Evolutionary conservation across 2,329 filamentous ascomycete genomes (phyloP), one percentile per base, ranked within the genome.

Genomic region (Pezicula neosporulosa): DNA sequence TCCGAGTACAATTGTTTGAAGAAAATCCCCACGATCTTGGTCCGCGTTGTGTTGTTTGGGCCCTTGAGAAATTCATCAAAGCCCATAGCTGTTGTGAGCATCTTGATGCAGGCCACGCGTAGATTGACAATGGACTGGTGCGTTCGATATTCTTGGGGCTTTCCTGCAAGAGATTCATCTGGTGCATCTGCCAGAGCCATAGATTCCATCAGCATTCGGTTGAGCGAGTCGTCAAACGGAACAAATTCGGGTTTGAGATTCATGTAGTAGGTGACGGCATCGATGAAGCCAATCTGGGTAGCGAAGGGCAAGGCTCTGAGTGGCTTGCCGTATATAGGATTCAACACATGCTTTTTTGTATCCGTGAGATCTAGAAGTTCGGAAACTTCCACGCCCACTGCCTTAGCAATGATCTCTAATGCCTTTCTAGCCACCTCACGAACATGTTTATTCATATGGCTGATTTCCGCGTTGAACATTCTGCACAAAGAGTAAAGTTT

Each of bases 1-100:
- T 95, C 91, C 0, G 90, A 93, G 68, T 99, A 99, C 1, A 99
- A 77, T 36, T 90, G 95, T 66, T 97, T 97, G 80, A 99, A 99
- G 73, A 99, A 99, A 1, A 97, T 91, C 0, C 89, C 85, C 16
- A 99, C 92, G 44, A 97, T 96, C 64, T 83, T 84, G 1, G 74
- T 78, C 47, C 85, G 75, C 0, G 82, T 85, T 1, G 81, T 73
- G 57, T 88, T 87, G 44, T 83, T 84, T 36, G 84, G 80, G 1
- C 82, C 85, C 49, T 89, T 90, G 54, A 86, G 86, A 66, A 97
- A 97, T 33, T 97, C 93, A 5, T 93, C 89, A 65, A 96, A 94
- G 41, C 85, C 82, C 81, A 97, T 96, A 0, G 94, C 94, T 53
- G 90, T 95, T 46, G 91, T 96, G 36, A 99, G 75, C 37, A 99